Base-by-base conservation (phyloP, 345 rosid genomes). In the Sonneratia caseolaris region DNA sequence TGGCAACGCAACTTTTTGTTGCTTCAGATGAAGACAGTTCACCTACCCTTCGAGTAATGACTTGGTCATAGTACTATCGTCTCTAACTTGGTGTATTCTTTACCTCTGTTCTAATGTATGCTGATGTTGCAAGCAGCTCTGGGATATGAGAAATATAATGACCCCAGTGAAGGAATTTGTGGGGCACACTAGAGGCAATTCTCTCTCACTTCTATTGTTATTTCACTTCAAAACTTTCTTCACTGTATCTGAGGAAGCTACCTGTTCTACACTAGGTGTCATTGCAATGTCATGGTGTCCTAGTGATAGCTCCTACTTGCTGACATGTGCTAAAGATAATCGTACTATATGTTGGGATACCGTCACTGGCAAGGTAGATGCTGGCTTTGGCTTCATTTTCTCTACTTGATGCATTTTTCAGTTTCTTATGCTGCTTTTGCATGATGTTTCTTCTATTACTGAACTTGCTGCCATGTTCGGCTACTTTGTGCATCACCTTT, bases 241-340 rank as follows among this genome's bases (percentile, higher is more conserved):
- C 32, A 12, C 27, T 62, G 38, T 32, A n/a, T n/a, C 37, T 62
- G 37, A 62, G 36, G 27, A 62, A 3, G 13, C 2, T 35, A 5
- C 13, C 7, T 21, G 59, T 18, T 53, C 18, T 45, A 21, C 43
- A 35, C 57, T 87, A 96, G 99, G 99, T 82, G 98, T 96, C 66
- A 91, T 92, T 87, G 99, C 96, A 73, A 96, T 96, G 99, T 87
- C 97, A 16, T 96, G 99, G 99, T 96, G 99, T 79, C 91, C 99
- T 24, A 87, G 67, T 74, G 98, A 92, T 76, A 88, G 95, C 82
- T 85, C 98, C 24, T 96, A 96, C 84, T 87, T 96, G 82, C 88
- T 96, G 72, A 89, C 99, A 21, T 96, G 99, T 77, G 97, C 97
- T 38, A 96, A 92, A 79, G 99, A 96, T 85, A 91, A 89, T 77